Base-by-base conservation (phyloP, 768 basidiomycete species). In the Lactarius pseudohatsudake region DNA sequence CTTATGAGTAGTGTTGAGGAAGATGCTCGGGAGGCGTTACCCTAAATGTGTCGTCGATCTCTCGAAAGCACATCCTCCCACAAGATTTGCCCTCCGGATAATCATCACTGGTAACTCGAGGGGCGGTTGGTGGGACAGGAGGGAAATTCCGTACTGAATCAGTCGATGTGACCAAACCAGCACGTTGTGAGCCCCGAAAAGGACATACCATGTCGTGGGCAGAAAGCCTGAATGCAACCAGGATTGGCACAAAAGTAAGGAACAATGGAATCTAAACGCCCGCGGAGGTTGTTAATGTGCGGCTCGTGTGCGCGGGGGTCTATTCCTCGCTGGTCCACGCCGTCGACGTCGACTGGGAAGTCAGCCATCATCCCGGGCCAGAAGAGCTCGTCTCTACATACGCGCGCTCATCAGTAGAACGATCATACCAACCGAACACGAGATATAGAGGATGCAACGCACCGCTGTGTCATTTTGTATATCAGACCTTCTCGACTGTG, bases 391-490 rank as follows among this genome's bases (percentile, higher is more conserved):
- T 69, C 69, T 8, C 66, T 67, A 15, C 7, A 15, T 15, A 6
- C 9, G 20, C 0, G 16, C 3, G 2, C 7, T 16, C 34, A 34
- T 45, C 32, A 59, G 13, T 28, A 38, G 53, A 40, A 53, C 18
- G 13, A 11, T 5, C 5, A 18, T 1, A 9, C 22, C 11, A 62
- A 63, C 75, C 73, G 73, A 56, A 56, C 70, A 67, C 22, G 64
- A 45, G 0, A 38, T n/a, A n/a, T 13, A 20, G 50, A 53, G 22
- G 26, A 16, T 6, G 13, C 50, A 55, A 20, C 75, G 68, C 43
- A 81, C 64, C 50, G 79, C 75, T 26, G 71, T 45, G 43, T 59
- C 69, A 34, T 75, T 72, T 3, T 71, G 66, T 36, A 72, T 15
- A 62, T 34, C 55, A 71, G 26, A 28, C 65, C 60, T 58, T 4